Evolutionary conservation across 176 grass and related monocot genomes (phyloP), one percentile per base, ranked within the genome.

Genomic region (Ensete ventricosum): DNA sequence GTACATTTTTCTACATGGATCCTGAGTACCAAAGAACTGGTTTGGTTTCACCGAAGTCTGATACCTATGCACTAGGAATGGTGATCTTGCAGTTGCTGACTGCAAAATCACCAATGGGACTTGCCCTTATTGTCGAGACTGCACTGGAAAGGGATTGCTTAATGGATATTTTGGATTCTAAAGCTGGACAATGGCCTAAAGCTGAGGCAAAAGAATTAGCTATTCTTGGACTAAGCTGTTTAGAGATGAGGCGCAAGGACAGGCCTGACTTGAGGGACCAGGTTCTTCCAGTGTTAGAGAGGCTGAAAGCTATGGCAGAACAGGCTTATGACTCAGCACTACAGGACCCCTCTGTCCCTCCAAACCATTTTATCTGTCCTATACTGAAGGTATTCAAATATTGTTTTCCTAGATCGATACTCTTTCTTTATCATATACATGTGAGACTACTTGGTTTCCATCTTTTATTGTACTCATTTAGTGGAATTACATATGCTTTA

Each of bases 1-100:
- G 95, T 64, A 98, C 95, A 74, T 86, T 93, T 62, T 98, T 89
- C 81, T 98, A 98, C 72, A 85, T 98, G 58, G 95, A 98, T 51
- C 90, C 95, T 16, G 95, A 98, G 95, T 93, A 93, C 77, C 95
- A 93, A 67, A 78, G 76, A 23, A 72, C 54, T 20, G 78, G 78
- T 52, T 63, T 80, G 49, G 69, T 80, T 21, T 80, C 78, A 52
- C 54, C 68, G 1, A 72, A 80, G 55, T 80, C 78, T 29, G 78
- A 80, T 64, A 54, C 57, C 14, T 80, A 80, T 73, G 78, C 69
- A 11, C 51, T 73, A 54, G 78, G 78, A 63, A 73, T 80, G 78
- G 78, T 80, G 20, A 80, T 80, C 14, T 50, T 80, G 49, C 57
- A 73, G 69, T 29, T 80, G 69, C 23, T 80, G 21, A 80, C 78